Evolutionary conservation across 2,329 filamentous ascomycete genomes (phyloP).

Genomic region (Colletotrichum sansevieriae): DNA sequence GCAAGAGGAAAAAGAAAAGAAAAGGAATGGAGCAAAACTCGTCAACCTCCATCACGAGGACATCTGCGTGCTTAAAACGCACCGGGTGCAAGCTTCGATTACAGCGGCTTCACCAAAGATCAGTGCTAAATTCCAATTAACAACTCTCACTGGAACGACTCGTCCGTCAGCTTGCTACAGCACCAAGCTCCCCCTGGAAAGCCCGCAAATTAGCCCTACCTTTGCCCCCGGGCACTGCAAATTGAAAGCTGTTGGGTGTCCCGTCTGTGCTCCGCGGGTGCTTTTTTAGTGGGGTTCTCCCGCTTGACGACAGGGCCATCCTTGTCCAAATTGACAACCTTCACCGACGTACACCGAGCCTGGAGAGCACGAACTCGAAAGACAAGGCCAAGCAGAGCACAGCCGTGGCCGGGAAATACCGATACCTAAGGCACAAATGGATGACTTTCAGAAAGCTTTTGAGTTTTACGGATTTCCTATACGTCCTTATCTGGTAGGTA

Average conservation of each 20-base stretch:
- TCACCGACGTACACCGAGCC: slow-evolving; percentile 12
- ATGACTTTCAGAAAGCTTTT: too few species aligned
- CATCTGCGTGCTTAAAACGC: background rate
- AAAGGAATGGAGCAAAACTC: too few species aligned
- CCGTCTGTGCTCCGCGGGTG: slow-evolving; percentile 33
- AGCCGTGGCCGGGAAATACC: too few species aligned
- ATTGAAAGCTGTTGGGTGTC: slow-evolving; percentile 8
- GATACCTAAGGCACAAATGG: too few species aligned
- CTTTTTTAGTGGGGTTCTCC: slow-evolving; percentile 30
- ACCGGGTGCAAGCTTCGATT: too few species aligned
- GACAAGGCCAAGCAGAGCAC: too few species aligned
- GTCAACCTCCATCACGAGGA: background rate
- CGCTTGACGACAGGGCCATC: slow-evolving; percentile 21
- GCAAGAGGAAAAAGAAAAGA: too few species aligned
- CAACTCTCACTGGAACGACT: background rate
- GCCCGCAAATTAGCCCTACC: slow-evolving; percentile 40
- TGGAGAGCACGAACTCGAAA: background rate
- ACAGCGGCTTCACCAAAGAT: background rate
- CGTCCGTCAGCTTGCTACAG: slow-evolving; percentile 30
- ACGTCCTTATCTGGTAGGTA: too few species aligned
- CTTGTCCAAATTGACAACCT: slow-evolving; percentile 5
- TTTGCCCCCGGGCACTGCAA: slow-evolving; percentile 20
- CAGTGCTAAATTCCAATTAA: too few species aligned
- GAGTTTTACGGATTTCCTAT: too few species aligned
- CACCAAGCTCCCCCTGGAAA: slow-evolving; percentile 31